Evolutionary conservation across 495 filamentous ascomycete species (phyloP), one percentile per base, ranked within the genome.

Genomic region (Hyphodiscus hymeniophilus): DNA sequence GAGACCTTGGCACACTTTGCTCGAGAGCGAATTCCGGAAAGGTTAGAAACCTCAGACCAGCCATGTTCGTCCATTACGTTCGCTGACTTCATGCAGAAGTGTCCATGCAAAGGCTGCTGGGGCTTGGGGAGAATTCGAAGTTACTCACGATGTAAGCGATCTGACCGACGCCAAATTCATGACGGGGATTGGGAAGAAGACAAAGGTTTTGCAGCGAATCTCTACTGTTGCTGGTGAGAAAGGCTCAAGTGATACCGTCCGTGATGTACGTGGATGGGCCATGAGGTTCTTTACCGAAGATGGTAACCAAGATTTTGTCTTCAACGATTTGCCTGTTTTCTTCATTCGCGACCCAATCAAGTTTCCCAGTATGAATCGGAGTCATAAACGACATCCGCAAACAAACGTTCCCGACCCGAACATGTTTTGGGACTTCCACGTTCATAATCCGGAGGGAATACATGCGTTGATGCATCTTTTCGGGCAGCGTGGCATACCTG

Each of bases 231-330:
- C 79, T 17, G 80, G 80, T 21, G 84, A 78, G 38, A 73, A 75
- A 13, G 85, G 85, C 44, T 82, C 80, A 47, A 71, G 80, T 1
- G 85, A 90, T 55, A 80, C 76, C 0, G 82, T 76, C 8, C 71
- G 85, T 43, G 85, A 89, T 65, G 79, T 87, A 1, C 80, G 85
- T 51, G 85, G 85, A 0, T 89, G 86, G 60, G 81, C 83, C 0
- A 75, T 76, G 7, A 76, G 81, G 63, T 80, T 85, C 67, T 81
- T 81, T 50, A 85, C 82, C 3, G 70, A 81, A 30, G 78, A 87
- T 57, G 64, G 64, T 11, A 66, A 67, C 30, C 55, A 58, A 5
- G 64, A 67, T 21, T 64, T 57, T 53, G 64, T 66, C 0, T 66
- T 64, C 52, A 64, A 64, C 33, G 30, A 66, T 43, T 58, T 54